These are phyloP conservation scores for Boletus mariae DNA, from an alignment of 1,284 basidiomycete genomes.

Conservation along the genomic window DNA sequence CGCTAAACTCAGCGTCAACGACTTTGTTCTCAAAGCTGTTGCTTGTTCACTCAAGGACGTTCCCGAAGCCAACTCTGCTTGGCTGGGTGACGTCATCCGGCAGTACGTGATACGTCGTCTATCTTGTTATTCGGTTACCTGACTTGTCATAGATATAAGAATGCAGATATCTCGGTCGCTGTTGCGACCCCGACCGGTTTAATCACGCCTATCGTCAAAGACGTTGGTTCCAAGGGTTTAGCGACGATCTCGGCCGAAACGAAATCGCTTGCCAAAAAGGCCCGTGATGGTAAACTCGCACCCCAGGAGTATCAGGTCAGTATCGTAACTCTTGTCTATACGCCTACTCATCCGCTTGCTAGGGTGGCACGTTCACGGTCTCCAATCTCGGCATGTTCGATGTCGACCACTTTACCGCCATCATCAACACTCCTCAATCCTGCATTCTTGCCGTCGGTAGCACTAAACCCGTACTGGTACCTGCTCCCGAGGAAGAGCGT, in stretches of 20 bases:
- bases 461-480: constrained; percentile 84
- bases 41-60: constrained; percentile 91
- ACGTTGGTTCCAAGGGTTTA: constrained; percentile 89
- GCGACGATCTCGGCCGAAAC: constrained; percentile 90
- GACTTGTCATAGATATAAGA: constrained; percentile 71
- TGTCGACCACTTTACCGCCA: constrained; percentile 94
- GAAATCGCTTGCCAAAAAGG: constrained; percentile 91
- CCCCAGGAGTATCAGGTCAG: constrained; percentile 92
- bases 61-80: constrained; percentile 96
- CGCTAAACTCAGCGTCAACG: constrained; percentile 94
- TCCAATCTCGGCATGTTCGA: constrained; percentile 99
- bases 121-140: not conserved
- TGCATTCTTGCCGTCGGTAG: constrained; percentile 96
- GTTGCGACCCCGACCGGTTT: constrained; percentile 95
- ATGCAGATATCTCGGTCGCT: constrained; percentile 95
- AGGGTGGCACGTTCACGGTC: constrained; percentile 98
- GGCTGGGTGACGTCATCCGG: constrained; percentile 94
- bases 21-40: constrained; percentile 97
- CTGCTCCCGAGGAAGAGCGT: constrained; percentile 84
- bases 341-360: constrained; percentile 3
- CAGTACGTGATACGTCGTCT: constrained; percentile 57
- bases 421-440: constrained; percentile 98
- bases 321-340: not conserved
- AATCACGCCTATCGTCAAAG: constrained; percentile 96
- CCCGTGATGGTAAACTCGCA: constrained; percentile 93